Evolutionary conservation across 495 filamentous ascomycete species (phyloP).

Genomic region (Xylona heveae): DNA sequence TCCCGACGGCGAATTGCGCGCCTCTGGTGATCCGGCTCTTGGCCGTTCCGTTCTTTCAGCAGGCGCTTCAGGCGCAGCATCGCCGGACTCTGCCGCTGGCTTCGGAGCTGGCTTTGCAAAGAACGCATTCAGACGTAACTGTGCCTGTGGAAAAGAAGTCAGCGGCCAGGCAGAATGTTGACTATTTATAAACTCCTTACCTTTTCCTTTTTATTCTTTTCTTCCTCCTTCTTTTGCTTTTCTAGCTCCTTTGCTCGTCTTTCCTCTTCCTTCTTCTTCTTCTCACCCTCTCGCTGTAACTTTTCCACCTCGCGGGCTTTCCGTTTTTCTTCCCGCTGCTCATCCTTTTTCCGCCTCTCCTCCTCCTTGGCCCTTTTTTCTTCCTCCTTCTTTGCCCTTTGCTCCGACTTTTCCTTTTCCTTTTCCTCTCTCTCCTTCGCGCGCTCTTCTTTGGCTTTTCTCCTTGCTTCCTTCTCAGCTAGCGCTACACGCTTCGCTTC

Average conservation of each 20-base stretch:
- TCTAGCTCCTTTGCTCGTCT: constrained; percentile 1
- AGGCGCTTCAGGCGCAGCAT: constrained; percentile 13
- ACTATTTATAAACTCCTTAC: constrained; percentile 23
- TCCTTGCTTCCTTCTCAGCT: background rate
- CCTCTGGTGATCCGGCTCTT: constrained; percentile 8
- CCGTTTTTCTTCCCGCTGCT: constrained; percentile 3
- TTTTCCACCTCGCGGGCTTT: constrained; percentile 3
- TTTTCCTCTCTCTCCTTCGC: background rate
- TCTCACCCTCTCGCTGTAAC: constrained; percentile 2
- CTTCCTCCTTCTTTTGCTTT: constrained; percentile 1
- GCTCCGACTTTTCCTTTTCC: background rate
- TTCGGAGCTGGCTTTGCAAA: constrained; percentile 25
- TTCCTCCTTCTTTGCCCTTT: background rate
- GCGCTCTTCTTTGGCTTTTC: background rate
- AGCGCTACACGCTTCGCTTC: too few relatives aligned
- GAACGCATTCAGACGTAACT: constrained; percentile 39
- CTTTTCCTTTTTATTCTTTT: constrained; percentile 38
- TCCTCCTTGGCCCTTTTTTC: background rate
- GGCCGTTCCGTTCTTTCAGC: constrained; percentile 7
- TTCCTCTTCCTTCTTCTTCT: constrained; percentile 1
- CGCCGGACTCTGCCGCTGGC: constrained; percentile 6
- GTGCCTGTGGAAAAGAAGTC: constrained; percentile 21
- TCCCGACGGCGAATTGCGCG: constrained; percentile 8
- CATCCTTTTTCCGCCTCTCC: background rate
- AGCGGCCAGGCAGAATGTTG: background rate